Base-by-base conservation (phyloP, 495 filamentous ascomycete species). In the Lophiostoma macrostomum region DNA sequence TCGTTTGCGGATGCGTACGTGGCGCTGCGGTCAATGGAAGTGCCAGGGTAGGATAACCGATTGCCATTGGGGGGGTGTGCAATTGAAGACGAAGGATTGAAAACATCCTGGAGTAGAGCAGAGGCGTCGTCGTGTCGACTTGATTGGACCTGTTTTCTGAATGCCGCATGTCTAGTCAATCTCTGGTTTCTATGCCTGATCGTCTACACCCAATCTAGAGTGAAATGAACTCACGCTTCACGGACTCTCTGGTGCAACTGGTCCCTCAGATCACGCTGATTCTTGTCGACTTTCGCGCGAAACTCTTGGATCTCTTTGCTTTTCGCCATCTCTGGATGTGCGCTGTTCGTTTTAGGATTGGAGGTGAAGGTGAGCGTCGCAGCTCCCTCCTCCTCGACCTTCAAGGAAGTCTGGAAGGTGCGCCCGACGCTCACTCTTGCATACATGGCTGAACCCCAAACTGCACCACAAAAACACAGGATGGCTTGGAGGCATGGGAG, bases 231-330 rank as follows among this genome's bases (percentile, higher is more conserved):
- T 28, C 19, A 61, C 58, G 42, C 35, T 16, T 56, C 5, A 6
- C 34, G 29, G 14, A 44, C 5, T 18, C 37, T 36, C 46, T 46
- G 30, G 27, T 52, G 31, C 25, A 61, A 39, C 22, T 30, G 12
- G 13, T 13, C 18, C 32, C 31, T 47, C 18, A 61, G 25, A 4
- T 14, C 27, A 6, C 22, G 8, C 45, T 34, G 41, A 29, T 61
- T 32, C 13, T 16, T 18, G 12, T 22, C 37, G 1, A 61, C 46
- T 23, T 20, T 39, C 4, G 11, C 16, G 5, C 40, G 23, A 27
- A 61, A 51, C 23, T 56, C 5, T 16, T 38, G 8, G 2, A 42
- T 19, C 6, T 50, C 50, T 1, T 56, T 51, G 19, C 45, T 38
- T 1, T 45, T n/a, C n/a, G n/a, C n/a, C n/a, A n/a, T n/a, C n/a